These are phyloP conservation scores for Cercophora samala DNA, from an alignment of 495 filamentous ascomycete genomes.

Conservation along the genomic window DNA sequence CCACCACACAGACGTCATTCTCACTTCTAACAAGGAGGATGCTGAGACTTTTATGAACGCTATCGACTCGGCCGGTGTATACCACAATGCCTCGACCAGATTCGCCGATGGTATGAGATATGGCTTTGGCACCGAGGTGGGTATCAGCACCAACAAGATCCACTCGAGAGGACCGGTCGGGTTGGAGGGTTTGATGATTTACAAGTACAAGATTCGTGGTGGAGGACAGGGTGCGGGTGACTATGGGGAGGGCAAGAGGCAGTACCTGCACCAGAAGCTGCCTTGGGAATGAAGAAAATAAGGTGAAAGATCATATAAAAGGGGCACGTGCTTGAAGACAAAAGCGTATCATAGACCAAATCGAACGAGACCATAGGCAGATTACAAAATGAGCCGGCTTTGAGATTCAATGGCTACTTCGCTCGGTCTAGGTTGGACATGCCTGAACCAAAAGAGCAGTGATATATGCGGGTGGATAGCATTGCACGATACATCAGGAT, in stretches of 20 bases:
- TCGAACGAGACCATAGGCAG: too few species aligned
- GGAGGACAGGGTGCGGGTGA: slow-evolving; percentile 70
- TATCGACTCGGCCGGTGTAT: slow-evolving; percentile 88
- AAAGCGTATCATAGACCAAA: too few species aligned
- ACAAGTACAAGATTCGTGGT: slow-evolving; percentile 87
- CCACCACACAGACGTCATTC: slow-evolving; percentile 90
- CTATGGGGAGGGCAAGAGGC: slow-evolving; percentile 68
- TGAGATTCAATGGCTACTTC: too few species aligned
- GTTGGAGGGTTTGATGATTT: slow-evolving; percentile 90
- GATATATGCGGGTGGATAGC: too few species aligned
- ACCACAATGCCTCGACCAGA: slow-evolving; percentile 92
- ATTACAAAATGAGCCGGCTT: too few species aligned
- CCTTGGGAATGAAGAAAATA: slow-evolving; percentile 34
- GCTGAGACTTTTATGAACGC: slow-evolving; percentile 78
- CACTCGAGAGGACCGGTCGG: slow-evolving; percentile 92
- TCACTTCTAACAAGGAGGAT: slow-evolving; percentile 61
- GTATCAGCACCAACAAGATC: slow-evolving; percentile 98
- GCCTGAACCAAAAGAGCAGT: too few species aligned
- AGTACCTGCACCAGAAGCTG: slow-evolving; percentile 67
- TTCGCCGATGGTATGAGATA: slow-evolving; percentile 97
- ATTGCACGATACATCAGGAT: too few species aligned
- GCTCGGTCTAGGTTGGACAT: too few species aligned
- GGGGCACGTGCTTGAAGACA: too few species aligned
- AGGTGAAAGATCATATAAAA: neutral
- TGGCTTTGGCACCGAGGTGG: slow-evolving; percentile 96